A percentile compares a stretch with the other conserved stretches of the same genome.
Conservation (phyloP, 2,329 filamentous ascomycete species). For the Cladosporium sp. region DNA sequence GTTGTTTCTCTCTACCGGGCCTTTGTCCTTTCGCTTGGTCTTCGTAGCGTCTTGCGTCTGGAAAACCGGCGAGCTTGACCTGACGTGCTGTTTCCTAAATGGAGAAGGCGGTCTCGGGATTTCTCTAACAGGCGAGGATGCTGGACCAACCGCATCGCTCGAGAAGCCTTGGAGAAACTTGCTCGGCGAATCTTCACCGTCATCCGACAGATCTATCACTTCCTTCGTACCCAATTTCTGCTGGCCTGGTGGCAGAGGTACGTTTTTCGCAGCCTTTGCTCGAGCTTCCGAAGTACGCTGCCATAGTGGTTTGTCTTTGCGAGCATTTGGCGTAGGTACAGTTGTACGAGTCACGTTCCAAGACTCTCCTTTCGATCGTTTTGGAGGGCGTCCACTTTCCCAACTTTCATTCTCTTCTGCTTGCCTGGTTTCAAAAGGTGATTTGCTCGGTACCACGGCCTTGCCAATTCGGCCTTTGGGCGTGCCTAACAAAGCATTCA, state of each 20-base stretch:
- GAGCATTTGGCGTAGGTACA: constrained; percentile 4
- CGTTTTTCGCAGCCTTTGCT: constrained; percentile 17
- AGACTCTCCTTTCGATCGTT: constrained; percentile 28
- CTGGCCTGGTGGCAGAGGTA: constrained; percentile 13
- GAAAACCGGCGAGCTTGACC: constrained; percentile 34
- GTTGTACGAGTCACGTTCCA: constrained; percentile 22
- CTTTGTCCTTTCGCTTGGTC: not conserved
- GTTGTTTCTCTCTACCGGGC: not conserved
- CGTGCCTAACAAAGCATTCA: constrained; percentile 62
- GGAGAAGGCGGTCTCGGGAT: constrained; percentile 14
- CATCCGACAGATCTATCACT: constrained; percentile 35
- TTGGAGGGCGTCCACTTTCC: constrained; percentile 33
- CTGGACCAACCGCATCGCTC: constrained; percentile 21
- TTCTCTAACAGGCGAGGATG: constrained; percentile 19
- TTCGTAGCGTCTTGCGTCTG: constrained; percentile 15
- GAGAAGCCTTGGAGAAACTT: constrained; percentile 24
- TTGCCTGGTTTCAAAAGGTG: constrained; percentile 61
- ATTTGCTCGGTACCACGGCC: constrained; percentile 53
- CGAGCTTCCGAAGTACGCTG: constrained; percentile 26
- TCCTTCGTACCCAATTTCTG: constrained; percentile 26
- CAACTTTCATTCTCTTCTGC: constrained; percentile 30
- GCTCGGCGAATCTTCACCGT: constrained; percentile 26
- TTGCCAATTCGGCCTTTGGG: constrained; percentile 62
- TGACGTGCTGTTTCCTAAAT: constrained; percentile 17
- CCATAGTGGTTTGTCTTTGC: constrained; percentile 21